These are phyloP conservation scores for Cordyceps cateniannulata DNA, from an alignment of 2,329 filamentous ascomycete genomes.

Conservation along the genomic window DNA sequence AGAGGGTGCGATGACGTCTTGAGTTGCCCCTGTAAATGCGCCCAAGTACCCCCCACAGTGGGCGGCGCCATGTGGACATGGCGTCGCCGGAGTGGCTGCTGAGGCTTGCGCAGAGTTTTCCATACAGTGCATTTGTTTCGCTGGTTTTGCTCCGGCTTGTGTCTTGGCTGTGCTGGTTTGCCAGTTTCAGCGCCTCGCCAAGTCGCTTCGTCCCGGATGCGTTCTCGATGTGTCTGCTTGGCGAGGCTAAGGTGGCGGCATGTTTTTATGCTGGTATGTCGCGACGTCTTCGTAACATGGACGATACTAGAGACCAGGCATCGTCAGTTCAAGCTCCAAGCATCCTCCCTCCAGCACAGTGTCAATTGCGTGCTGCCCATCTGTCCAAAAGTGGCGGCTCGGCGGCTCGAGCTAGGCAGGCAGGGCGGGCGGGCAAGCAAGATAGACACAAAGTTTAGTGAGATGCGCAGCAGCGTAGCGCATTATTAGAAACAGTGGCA, in stretches of 20 bases:
- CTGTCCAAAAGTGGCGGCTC: neutral
- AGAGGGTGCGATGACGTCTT: conserved; percentile 9
- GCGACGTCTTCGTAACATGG: too few species aligned
- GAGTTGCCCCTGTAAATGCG: conserved; percentile 5
- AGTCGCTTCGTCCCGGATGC: conserved; percentile 9
- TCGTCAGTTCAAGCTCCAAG: neutral
- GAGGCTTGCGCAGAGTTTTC: conserved; percentile 1
- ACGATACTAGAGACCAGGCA: too few species aligned
- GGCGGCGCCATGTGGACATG: conserved; percentile 9
- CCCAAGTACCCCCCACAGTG: conserved; percentile 8
- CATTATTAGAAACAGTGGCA: neutral
- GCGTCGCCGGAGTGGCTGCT: neutral
- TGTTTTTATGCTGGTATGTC: neutral
- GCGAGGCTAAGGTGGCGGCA: neutral
- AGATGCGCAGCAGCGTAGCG: conserved; percentile 4
- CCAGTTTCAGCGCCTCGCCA: neutral
- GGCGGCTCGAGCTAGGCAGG: neutral
- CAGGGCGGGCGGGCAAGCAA: neutral
- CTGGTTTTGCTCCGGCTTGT: neutral
- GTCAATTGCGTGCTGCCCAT: neutral
- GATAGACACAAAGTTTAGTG: conserved; percentile 9
- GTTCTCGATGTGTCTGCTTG: conserved; percentile 1
- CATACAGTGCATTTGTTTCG: conserved; percentile 7
- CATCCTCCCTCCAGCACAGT: conserved; percentile 3
- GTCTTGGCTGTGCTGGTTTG: neutral